Percentiles rank a stretch among this genome's conserved stretches.
Conservation (phyloP, 2,329 filamentous ascomycete genomes). For the Pseudogymnoascus destructans region DNA sequence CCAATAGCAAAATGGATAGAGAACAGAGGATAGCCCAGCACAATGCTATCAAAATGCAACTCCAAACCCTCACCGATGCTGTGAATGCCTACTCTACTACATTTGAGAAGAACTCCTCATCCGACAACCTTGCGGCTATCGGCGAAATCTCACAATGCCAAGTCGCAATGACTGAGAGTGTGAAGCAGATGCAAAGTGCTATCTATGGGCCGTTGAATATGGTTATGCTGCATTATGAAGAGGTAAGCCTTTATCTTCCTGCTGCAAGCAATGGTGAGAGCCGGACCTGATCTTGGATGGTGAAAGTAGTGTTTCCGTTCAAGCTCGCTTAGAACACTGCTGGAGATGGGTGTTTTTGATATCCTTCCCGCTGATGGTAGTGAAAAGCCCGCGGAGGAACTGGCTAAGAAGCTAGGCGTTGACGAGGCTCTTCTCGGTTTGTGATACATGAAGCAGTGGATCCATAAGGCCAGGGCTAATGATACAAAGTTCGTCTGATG, state of each 20-base stretch:
- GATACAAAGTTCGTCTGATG: conserved; percentile 18
- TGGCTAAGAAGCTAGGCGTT: conserved; percentile 17
- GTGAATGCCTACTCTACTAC: conserved; percentile 5
- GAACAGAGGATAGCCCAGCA: conserved; percentile 2
- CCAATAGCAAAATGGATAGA: conserved; percentile 5
- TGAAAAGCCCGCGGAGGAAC: conserved; percentile 12
- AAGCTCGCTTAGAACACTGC: conserved; percentile 14
- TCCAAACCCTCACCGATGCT: neutral
- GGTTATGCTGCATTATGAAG: conserved; percentile 16
- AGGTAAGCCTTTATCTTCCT: conserved; percentile 13
- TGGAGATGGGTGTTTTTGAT: conserved; percentile 21
- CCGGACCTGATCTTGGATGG: neutral
- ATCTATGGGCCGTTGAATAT: conserved; percentile 18
- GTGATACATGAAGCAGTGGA: neutral
- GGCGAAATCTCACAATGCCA: neutral
- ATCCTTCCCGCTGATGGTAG: conserved; percentile 16
- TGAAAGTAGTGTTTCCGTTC: conserved; percentile 11
- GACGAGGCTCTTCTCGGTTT: conserved; percentile 19
- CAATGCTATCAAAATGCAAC: conserved; percentile 2
- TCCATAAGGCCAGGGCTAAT: neutral
- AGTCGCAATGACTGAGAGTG: conserved; percentile 11
- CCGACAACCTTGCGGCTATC: conserved; percentile 5
- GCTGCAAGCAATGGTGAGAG: neutral
- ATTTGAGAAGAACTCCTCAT: neutral
- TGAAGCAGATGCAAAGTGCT: conserved; percentile 15